Evolutionary conservation across 495 filamentous ascomycete genomes (phyloP).

Genomic region (Xylaria curta): DNA sequence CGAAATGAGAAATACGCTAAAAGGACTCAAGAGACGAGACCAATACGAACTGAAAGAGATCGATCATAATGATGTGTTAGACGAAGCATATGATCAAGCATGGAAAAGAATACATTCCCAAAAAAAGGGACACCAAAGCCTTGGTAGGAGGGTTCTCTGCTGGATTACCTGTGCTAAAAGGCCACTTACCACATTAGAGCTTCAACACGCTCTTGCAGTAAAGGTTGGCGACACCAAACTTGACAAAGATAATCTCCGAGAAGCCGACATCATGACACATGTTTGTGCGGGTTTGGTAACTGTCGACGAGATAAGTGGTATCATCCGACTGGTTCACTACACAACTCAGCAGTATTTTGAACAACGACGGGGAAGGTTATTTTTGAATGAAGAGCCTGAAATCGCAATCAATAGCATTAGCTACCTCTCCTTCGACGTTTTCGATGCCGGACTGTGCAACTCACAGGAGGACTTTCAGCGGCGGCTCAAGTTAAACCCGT

Average conservation of each 20-base stretch:
- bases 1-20: no score
- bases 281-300: constrained; percentile 62
- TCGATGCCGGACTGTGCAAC: no score
- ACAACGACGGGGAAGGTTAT: neutral
- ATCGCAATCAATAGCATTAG: neutral
- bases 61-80: no score
- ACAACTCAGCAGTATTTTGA: constrained; percentile 16
- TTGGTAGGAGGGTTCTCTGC: no score
- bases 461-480: no score
- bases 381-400: neutral
- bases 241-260: constrained; percentile 47
- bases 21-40: no score
- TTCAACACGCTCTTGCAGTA: constrained; percentile 58
- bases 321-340: constrained; percentile 29
- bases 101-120: constrained; percentile 23
- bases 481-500: no score
- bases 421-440: no score
- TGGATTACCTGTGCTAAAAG: constrained; percentile 41
- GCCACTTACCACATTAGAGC: constrained; percentile 49
- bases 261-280: constrained; percentile 47
- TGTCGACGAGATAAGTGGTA: constrained; percentile 52
- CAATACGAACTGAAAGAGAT: no score
- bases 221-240: constrained; percentile 39
- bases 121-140: no score
- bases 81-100: no score